A percentile compares a stretch with the other conserved stretches of the same genome.
Evolutionary conservation across 1,284 basidiomycete genomes (phyloP).

Genomic region (Agaricales sp.): DNA sequence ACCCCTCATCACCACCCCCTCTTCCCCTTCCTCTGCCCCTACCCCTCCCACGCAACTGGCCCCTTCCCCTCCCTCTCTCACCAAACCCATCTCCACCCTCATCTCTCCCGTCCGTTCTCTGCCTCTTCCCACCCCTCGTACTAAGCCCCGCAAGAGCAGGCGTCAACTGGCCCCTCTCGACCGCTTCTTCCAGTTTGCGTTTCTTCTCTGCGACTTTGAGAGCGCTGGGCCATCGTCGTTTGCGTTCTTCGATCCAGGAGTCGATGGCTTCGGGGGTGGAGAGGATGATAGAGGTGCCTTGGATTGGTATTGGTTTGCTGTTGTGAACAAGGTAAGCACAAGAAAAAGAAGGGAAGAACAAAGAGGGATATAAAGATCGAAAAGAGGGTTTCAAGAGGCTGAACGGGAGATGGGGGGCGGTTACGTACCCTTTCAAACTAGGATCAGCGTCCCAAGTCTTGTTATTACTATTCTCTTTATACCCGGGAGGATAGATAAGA

Average conservation of each 20-base stretch:
- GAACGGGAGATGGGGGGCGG: background rate
- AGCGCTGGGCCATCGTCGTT: slow-evolving; percentile 71
- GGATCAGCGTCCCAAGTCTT: slow-evolving; percentile 69
- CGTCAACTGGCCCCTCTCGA: slow-evolving; percentile 67
- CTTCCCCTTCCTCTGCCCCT: slow-evolving; percentile 20
- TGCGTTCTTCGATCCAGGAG: slow-evolving; percentile 83
- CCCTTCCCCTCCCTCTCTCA: slow-evolving; percentile 14
- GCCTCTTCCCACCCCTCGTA: slow-evolving; percentile 24
- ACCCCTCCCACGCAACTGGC: slow-evolving; percentile 19
- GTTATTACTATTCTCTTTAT: slow-evolving; percentile 54
- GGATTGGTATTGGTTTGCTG: slow-evolving; percentile 67
- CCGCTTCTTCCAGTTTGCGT: slow-evolving; percentile 62
- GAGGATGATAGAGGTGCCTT: slow-evolving; percentile 70
- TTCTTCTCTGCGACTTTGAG: slow-evolving; percentile 68
- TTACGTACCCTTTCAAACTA: slow-evolving; percentile 54
- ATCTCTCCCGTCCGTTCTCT: slow-evolving; percentile 13
- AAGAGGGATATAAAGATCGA: slow-evolving; percentile 1
- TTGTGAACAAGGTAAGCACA: slow-evolving; percentile 1
- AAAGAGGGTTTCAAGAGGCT: background rate
- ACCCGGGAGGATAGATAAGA: slow-evolving; percentile 70
- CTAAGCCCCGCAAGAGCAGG: slow-evolving; percentile 30
- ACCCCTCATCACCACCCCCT: slow-evolving; percentile 24
- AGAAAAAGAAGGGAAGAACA: background rate
- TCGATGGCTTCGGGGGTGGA: slow-evolving; percentile 76
- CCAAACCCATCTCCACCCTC: slow-evolving; percentile 12